Conservation (phyloP, 805 yeast species). For the Cyberlindnera xishuangbannaensis region DNA sequence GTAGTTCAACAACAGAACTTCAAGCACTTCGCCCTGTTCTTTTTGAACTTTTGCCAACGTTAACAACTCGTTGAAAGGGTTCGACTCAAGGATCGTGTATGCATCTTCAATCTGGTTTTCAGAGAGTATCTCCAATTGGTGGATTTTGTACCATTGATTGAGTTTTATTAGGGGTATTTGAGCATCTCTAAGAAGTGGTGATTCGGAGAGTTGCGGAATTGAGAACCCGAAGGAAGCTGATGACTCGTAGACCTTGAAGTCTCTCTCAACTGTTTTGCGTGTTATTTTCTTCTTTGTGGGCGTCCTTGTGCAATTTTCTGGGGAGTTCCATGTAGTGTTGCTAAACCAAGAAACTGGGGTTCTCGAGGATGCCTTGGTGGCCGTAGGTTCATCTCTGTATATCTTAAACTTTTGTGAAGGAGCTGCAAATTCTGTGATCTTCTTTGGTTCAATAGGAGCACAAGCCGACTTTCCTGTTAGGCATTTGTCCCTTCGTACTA, state of each 20-base stretch:
- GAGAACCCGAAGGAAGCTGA: too few species aligned
- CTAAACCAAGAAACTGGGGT: conserved; percentile 8
- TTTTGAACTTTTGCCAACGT: conserved; percentile 6
- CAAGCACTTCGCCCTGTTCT: background rate
- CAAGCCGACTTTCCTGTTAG: too few species aligned
- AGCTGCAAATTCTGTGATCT: conserved; percentile 4
- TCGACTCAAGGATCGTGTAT: conserved; percentile 2
- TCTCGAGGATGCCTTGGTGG: background rate
- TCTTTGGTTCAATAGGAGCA: too few species aligned
- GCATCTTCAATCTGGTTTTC: conserved; percentile 1
- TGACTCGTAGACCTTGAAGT: conserved; percentile 6
- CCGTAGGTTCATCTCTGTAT: conserved; percentile 4
- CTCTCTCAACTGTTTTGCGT: conserved; percentile 1
- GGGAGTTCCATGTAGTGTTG: too few species aligned
- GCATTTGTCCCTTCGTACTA: too few species aligned
- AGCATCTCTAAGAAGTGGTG: conserved; percentile 5
- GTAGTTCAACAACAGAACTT: conserved; percentile 15
- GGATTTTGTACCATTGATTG: conserved; percentile 21
- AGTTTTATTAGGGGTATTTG: conserved; percentile 17
- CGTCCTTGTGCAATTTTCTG: conserved; percentile 1
- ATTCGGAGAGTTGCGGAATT: conserved; percentile 1
- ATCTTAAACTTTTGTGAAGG: conserved; percentile 3
- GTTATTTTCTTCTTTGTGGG: conserved; percentile 3
- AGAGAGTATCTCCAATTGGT: conserved; percentile 9
- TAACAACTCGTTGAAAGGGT: conserved; percentile 14